Conservation (phyloP, 2,329 filamentous ascomycete species). For the Mycosphaerella sp. region DNA sequence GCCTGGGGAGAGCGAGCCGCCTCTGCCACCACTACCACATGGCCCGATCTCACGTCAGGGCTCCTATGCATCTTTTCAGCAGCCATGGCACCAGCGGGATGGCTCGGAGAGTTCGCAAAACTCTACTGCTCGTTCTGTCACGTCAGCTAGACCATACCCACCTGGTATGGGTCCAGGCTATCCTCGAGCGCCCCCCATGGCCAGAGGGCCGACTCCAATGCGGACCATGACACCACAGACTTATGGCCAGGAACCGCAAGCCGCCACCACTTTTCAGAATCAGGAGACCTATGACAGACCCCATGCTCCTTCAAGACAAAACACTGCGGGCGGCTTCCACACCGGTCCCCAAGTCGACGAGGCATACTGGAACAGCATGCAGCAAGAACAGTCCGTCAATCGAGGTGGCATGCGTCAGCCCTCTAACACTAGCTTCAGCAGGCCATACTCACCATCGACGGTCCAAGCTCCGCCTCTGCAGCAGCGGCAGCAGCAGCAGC, state of each 20-base stretch:
- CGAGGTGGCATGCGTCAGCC: conserved; percentile 16
- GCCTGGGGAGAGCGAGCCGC: conserved; percentile 22
- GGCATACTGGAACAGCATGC: conserved; percentile 23
- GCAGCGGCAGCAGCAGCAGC: conserved; percentile 19
- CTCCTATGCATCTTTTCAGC: conserved; percentile 23
- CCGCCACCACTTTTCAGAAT: conserved; percentile 11
- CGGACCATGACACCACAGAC: conserved; percentile 17
- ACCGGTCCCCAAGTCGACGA: conserved; percentile 19
- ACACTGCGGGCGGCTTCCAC: conserved; percentile 26
- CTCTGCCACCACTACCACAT: conserved; percentile 21
- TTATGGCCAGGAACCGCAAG: conserved; percentile 14
- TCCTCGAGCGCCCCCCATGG: conserved; percentile 14
- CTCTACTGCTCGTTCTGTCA: conserved; percentile 13
- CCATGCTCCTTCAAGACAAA: conserved; percentile 20
- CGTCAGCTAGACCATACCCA: conserved; percentile 14
- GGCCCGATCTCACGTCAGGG: conserved; percentile 22
- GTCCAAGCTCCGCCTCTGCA: conserved; percentile 2
- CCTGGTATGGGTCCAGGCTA: conserved; percentile 12
- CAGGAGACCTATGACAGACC: conserved; percentile 17
- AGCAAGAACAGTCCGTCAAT: conserved; percentile 27
- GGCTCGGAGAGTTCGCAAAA: conserved; percentile 17
- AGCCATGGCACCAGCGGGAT: conserved; percentile 20
- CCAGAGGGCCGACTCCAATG: conserved; percentile 17
- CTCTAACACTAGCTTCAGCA: conserved; percentile 13
- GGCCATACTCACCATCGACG: conserved; percentile 5